Evolutionary conservation across 2,329 filamentous ascomycete genomes (phyloP).

Genomic region (Ilyonectria robusta): DNA sequence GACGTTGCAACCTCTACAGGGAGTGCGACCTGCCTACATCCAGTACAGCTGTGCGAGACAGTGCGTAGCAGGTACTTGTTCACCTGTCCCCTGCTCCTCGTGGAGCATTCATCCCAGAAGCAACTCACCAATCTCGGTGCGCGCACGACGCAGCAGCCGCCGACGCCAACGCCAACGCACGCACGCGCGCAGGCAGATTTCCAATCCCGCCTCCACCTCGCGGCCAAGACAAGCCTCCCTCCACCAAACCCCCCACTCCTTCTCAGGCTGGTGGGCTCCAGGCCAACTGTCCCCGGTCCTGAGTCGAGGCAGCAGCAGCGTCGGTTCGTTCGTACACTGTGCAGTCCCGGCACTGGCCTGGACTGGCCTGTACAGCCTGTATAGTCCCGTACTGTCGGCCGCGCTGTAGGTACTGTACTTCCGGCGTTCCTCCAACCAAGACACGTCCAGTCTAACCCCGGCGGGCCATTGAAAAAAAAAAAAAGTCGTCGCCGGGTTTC

Average conservation of each 20-base stretch:
- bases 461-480: constrained; percentile 45
- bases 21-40: not conserved
- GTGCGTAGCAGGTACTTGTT: constrained; percentile 1
- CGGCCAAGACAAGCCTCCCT: constrained; percentile 19
- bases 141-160: constrained; percentile 22
- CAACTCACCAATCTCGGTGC: constrained; percentile 18
- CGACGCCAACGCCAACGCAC: constrained; percentile 26
- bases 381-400: constrained; percentile 20
- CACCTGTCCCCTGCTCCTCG: constrained; percentile 11
- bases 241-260: constrained; percentile 36
- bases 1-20: not conserved
- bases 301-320: constrained; percentile 4
- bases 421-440: constrained; percentile 34
- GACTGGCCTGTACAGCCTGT: constrained; percentile 9
- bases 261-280: not conserved
- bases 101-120: not conserved
- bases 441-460: constrained; percentile 29
- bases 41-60: constrained; percentile 1
- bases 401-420: constrained; percentile 29
- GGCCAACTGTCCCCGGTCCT: constrained; percentile 12
- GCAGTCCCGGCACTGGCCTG: constrained; percentile 8
- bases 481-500: constrained; percentile 35
- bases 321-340: constrained; percentile 9
- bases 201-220: constrained; percentile 41
- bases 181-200: constrained; percentile 40